phyloP scores from a whole-genome alignment of 257 asterid genomes.

The Coffea eugenioides region DNA sequence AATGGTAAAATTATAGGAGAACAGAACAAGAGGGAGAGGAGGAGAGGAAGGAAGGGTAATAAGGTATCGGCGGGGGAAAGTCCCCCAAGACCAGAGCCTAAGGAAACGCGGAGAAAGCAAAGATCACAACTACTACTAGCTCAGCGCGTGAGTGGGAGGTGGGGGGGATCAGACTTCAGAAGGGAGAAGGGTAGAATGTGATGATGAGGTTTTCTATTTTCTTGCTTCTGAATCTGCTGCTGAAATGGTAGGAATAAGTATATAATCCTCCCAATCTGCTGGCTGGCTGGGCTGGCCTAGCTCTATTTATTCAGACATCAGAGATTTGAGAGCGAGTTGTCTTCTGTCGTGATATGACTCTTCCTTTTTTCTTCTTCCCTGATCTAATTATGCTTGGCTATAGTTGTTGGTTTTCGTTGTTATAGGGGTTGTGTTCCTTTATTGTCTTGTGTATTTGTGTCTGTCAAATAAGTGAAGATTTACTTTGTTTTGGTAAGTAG shows the following conservation, averaged over 20 bases:
- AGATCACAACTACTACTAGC: constrained; percentile 5
- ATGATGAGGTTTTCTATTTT: background rate
- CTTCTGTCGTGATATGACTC: constrained; percentile 74
- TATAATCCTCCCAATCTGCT: background rate
- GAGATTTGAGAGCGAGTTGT: constrained; percentile 83
- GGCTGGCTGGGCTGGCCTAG: constrained; percentile 26
- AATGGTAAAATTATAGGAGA: no score
- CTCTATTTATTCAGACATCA: constrained; percentile 46
- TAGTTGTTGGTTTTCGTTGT: background rate
- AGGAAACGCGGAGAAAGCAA: constrained; percentile 74
- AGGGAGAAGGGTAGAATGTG: background rate
- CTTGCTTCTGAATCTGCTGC: background rate
- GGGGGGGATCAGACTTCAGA: background rate
- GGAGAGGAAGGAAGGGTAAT: background rate
- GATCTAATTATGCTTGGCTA: no score
- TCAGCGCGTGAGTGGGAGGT: constrained; percentile 17
- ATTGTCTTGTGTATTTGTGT: background rate
- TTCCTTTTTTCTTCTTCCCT: constrained; percentile 37
- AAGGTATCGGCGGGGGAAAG: constrained; percentile 54
- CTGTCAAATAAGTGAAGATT: background rate
- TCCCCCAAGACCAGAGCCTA: constrained; percentile 90
- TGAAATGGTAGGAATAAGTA: background rate
- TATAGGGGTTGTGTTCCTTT: background rate
- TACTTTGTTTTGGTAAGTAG: background rate
- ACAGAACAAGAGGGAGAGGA: background rate